Percentiles rank a stretch among this genome's conserved stretches.
phyloP scores from a whole-genome alignment of 768 basidiomycete genomes.

The Rhodosporidiobolus odoratus region DNA sequence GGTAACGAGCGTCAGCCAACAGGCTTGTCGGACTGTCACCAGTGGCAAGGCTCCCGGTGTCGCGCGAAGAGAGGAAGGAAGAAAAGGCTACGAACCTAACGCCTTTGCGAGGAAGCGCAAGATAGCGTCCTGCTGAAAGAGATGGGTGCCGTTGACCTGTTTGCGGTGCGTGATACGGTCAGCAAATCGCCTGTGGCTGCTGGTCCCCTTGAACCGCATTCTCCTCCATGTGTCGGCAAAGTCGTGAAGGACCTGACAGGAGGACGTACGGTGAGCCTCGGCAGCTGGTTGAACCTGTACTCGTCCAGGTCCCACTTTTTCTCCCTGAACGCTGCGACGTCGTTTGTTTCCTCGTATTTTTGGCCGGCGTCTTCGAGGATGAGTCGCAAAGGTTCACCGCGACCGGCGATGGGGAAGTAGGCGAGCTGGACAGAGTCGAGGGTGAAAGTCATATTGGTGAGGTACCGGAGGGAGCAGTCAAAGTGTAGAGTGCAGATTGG shows the following conservation, averaged over 20 bases:
- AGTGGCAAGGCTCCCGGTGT: neutral
- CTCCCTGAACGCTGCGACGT: neutral
- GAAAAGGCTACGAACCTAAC: neutral
- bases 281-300: constrained; percentile 18
- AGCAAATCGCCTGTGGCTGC: neutral
- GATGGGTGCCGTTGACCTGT: neutral
- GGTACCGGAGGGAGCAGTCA: too few species aligned
- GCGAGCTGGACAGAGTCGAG: neutral
- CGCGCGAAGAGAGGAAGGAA: neutral
- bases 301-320: constrained; percentile 1
- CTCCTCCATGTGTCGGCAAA: neutral
- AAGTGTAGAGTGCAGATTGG: neutral
- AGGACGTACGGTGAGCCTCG: neutral
- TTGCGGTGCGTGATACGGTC: too few species aligned
- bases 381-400: constrained; percentile 15
- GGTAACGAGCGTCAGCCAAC: too few species aligned
- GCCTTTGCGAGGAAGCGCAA: constrained; percentile 7
- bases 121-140: constrained; percentile 17
- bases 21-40: too few species aligned
- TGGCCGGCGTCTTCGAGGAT: constrained; percentile 14
- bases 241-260: neutral
- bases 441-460: neutral
- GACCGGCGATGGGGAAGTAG: constrained; percentile 22
- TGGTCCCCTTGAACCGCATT: neutral
- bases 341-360: constrained; percentile 6